Evolutionary conservation across 2,329 filamentous ascomycete species (phyloP), one percentile per base, ranked within the genome.

Genomic region (Cordyceps cateniannulata): DNA sequence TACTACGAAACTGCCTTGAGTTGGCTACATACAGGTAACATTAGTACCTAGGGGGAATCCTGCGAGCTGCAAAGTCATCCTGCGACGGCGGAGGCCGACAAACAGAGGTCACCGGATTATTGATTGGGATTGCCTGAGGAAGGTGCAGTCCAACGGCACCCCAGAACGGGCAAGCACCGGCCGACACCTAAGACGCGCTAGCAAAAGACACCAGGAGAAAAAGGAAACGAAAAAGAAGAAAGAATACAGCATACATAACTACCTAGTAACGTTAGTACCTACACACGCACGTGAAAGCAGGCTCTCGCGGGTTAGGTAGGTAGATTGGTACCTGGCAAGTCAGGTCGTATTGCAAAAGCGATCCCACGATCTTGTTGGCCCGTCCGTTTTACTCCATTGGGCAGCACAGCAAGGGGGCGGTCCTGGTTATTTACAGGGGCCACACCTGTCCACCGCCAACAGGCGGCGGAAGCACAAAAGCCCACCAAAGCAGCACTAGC

Each of bases 361-460:
- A 59, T 59, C 57, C 38, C 48, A 25, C 32, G 57, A 59, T 59
- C 48, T 24, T 20, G 38, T 22, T 59, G 57, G 38, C n/a, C 56
- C 24, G n/a, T 59, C 24, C 45, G 22, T 58, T 42, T 8, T 49
- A 40, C 55, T 44, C 55, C 47, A 59, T 59, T 29, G 45, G 55
- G 55, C 18, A 59, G 24, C 16, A 44, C 16, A 32, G 48, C 48
- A 45, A 20, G 48, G 56, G 56, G 47, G 16, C 47, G 22, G 32
- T 35, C 32, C 8, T 35, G 32, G 32, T 35, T 25, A 38, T 18
- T 44, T 51, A 25, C 32, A 47, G 38, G 48, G 57, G 57, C 38
- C 20, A n/a, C 47, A 35, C 47, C n/a, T 12, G 4, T 29, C 27
- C 27, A 29, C 40, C 14, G 16, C 40, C 40, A 44, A 44, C 10